Conservation (phyloP, 495 filamentous ascomycete genomes). For the Extremus antarcticus region DNA sequence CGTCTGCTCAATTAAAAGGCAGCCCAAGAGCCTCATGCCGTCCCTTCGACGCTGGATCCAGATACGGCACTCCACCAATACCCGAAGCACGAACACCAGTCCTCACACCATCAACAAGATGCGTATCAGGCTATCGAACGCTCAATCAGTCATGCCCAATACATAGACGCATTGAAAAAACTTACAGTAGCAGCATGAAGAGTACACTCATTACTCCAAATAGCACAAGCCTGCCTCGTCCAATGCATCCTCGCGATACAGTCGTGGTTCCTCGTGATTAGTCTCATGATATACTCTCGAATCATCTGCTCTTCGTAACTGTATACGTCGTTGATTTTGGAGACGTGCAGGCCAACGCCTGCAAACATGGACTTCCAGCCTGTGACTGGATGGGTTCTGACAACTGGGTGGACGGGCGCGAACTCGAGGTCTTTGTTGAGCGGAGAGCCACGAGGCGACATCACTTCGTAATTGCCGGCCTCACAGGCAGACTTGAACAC, state of each 20-base stretch:
- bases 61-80: constrained; percentile 59
- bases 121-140: constrained; percentile 48
- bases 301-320: constrained; percentile 53
- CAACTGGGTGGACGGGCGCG: constrained; percentile 55
- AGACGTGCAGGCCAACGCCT: constrained; percentile 51
- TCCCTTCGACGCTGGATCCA: constrained; percentile 32
- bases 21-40: constrained; percentile 7
- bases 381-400: constrained; percentile 71
- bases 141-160: constrained; percentile 62
- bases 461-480: constrained; percentile 46
- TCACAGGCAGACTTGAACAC: constrained; percentile 48
- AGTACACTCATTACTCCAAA: constrained; percentile 11
- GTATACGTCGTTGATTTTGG: constrained; percentile 54
- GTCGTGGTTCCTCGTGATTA: constrained; percentile 69
- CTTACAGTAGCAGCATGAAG: constrained; percentile 6
- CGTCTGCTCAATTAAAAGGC: neutral
- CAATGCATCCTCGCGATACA: constrained; percentile 13
- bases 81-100: constrained; percentile 53
- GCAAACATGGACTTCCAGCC: constrained; percentile 68
- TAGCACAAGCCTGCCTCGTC: constrained; percentile 9
- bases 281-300: constrained; percentile 27
- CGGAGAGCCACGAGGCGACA: constrained; percentile 47
- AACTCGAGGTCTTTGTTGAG: constrained; percentile 57
- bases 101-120: constrained; percentile 46
- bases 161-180: too few relatives aligned